These are phyloP conservation scores for Sporobolomyces phaffii DNA, from an alignment of 768 basidiomycete species.

Conservation along the genomic window DNA sequence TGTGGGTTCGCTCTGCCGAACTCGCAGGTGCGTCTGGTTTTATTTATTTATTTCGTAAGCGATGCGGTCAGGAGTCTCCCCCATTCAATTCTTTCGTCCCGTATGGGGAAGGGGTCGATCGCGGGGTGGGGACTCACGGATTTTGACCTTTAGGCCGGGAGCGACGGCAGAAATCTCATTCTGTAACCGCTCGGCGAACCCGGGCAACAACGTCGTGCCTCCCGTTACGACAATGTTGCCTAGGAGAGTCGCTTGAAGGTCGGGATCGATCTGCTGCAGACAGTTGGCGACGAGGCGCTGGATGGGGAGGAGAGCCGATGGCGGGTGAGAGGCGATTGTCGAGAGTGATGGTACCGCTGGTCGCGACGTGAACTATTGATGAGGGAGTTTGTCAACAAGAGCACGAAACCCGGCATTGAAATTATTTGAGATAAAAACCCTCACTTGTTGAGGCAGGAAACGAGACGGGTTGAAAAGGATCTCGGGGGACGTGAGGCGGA, in stretches of 20 bases:
- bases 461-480: constrained; percentile 73
- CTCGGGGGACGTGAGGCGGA: constrained; percentile 74
- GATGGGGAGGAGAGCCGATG: constrained; percentile 50
- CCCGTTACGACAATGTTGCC: constrained; percentile 95
- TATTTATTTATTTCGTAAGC: too few species aligned
- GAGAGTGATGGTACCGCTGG: constrained; percentile 43
- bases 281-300: constrained; percentile 69
- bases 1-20: constrained; percentile 78
- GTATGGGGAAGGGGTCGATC: too few species aligned
- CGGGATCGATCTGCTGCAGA: constrained; percentile 78
- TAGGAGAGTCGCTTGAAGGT: constrained; percentile 80
- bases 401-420: too few species aligned
- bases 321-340: constrained; percentile 47
- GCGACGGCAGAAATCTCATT: constrained; percentile 68
- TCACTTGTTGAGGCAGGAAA: constrained; percentile 39
- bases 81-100: not conserved
- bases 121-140: constrained; percentile 19
- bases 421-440: not conserved
- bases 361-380: constrained; percentile 43
- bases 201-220: constrained; percentile 78
- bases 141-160: constrained; percentile 61
- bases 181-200: constrained; percentile 74
- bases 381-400: too few species aligned
- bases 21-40: constrained; percentile 81
- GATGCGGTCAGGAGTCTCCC: too few species aligned